Base-by-base conservation (phyloP, 768 basidiomycete species). In the Termitomyces sp. region DNA sequence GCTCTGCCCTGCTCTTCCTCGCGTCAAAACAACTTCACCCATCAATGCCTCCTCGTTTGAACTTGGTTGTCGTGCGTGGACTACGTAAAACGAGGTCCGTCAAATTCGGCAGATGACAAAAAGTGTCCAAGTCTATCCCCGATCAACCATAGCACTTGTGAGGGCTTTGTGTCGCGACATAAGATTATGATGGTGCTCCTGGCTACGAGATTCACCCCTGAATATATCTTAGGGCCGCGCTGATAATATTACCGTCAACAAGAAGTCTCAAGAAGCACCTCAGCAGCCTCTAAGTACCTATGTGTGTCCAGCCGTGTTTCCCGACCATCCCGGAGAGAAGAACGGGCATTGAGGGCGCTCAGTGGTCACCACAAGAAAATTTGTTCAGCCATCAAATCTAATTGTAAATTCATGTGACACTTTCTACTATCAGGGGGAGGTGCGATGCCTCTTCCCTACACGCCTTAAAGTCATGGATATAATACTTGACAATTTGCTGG, bases 281-380 rank as follows among this genome's bases (percentile, higher is more conserved):
- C 33, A 33, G 36, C 51, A 52, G 20, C 7, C 48, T 48, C 12
- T 15, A 12, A 18, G 28, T 20, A 20, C 13, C 16, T 28, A 18
- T 32, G 32, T 16, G 11, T 20, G 18, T 1, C 46, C 18, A 28
- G 7, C 49, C 32, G 28, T 50, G 13, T 56, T 32, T 36, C n/a
- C 60, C 60, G 55, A 44, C 55, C 11, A 46, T 44, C 44, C 48
- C 60, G 60, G 60, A 61, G 15, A 59, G 51, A 54, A 54, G 53
- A 32, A 46, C 52, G 33, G 33, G 5, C 13, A 54, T 38, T 48
- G 16, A 18, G 39, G 51, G 22, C 12, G n/a, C 18, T 16, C 15
- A 18, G 28, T 9, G 45, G 20, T n/a, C 57, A 15, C 50, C 39
- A 59, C 28, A 46, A 55, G 38, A 58, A 39, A n/a, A 15, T n/a